Conservation (phyloP, 768 basidiomycete genomes). For the Aureoboletus auriporus region DNA sequence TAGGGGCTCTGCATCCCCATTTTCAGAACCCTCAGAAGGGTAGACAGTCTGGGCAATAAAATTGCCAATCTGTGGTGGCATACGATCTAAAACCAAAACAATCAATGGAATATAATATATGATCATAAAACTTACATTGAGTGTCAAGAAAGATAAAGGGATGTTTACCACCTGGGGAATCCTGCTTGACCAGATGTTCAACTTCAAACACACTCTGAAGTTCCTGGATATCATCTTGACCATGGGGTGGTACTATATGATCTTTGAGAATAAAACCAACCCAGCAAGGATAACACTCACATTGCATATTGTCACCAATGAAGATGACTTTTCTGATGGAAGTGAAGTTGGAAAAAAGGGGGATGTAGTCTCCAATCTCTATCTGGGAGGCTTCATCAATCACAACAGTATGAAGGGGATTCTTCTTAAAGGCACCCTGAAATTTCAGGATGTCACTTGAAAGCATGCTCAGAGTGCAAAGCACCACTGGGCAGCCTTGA, state of each 20-base stretch:
- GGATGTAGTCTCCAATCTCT: slow-evolving; percentile 53
- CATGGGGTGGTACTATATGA: slow-evolving; percentile 71
- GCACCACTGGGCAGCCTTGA: slow-evolving; percentile 49
- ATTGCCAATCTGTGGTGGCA: slow-evolving; percentile 76
- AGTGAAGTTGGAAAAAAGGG: slow-evolving; percentile 25
- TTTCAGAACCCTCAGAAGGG: slow-evolving; percentile 38
- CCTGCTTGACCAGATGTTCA: slow-evolving; percentile 44
- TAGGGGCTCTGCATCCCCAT: slow-evolving; percentile 18
- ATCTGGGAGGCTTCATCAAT: slow-evolving; percentile 70
- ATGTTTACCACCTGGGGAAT: slow-evolving; percentile 17
- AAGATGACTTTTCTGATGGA: slow-evolving; percentile 53
- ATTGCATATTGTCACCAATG: slow-evolving; percentile 67
- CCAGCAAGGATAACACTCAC: slow-evolving; percentile 35
- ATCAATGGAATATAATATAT: not conserved
- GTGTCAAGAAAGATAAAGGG: slow-evolving; percentile 58
- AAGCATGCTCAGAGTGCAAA: slow-evolving; percentile 79
- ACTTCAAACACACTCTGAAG: slow-evolving; percentile 79
- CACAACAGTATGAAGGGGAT: slow-evolving; percentile 46
- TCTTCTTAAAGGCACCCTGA: slow-evolving; percentile 18
- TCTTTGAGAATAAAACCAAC: slow-evolving; percentile 27
- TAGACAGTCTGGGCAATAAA: slow-evolving; percentile 72
- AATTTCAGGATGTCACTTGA: slow-evolving; percentile 33
- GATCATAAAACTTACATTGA: slow-evolving; percentile 53
- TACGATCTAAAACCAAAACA: slow-evolving; percentile 53
- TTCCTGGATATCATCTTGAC: slow-evolving; percentile 60